phyloP scores from a whole-genome alignment of 164 flowering plant genomes.

The Hamamelis virginiana region DNA sequence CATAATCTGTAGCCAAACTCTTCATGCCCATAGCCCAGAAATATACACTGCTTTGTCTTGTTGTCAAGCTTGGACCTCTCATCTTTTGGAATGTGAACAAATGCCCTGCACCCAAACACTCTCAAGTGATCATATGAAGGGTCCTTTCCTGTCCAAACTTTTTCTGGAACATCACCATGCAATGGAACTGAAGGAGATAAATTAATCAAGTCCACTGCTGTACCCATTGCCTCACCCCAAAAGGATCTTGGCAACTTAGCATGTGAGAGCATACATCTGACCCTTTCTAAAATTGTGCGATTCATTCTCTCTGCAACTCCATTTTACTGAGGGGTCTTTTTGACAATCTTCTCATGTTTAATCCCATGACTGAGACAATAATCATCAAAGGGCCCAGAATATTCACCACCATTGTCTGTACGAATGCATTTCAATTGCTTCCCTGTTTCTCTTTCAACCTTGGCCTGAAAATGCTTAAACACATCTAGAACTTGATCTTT shows the following conservation, averaged over 20 bases:
- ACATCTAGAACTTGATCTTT: constrained; percentile 1
- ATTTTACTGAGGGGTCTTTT: constrained; percentile 8
- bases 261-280: constrained; percentile 8
- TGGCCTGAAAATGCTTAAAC: background rate
- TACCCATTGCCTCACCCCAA: constrained; percentile 1
- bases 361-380: background rate
- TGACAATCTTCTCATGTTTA: background rate
- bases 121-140: constrained; percentile 8
- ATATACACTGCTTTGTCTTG: constrained; percentile 8
- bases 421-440: constrained; percentile 1
- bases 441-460: background rate
- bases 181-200: background rate
- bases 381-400: background rate
- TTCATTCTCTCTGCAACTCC: constrained; percentile 11
- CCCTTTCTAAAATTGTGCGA: background rate
- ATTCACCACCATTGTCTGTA: background rate
- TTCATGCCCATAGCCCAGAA: constrained; percentile 6
- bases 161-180: constrained; percentile 1
- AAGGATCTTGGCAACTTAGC: background rate
- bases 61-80: too few relatives aligned
- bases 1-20: constrained; percentile 9
- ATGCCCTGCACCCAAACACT: constrained; percentile 11
- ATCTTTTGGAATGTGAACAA: constrained; percentile 9
- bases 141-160: constrained; percentile 2
- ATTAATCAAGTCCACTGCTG: background rate